Conservation (phyloP, 163 green algal genomes). For the Smithsoniella earleae region DNA sequence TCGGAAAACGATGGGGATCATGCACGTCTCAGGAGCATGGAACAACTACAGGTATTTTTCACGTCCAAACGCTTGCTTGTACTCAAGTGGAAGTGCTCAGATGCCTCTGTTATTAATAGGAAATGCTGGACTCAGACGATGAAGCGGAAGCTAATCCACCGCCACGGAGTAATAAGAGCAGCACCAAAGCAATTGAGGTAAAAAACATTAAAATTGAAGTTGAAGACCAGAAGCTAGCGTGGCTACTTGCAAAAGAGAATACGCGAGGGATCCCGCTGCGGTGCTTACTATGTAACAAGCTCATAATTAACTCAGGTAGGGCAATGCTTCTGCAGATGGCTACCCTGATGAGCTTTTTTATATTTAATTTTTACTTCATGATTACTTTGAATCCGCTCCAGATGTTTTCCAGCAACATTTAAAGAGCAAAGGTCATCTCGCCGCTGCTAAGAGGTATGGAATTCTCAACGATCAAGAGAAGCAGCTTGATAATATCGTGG, state of each 20-base stretch:
- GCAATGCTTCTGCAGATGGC: background rate
- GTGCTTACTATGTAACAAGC: slow-evolving; percentile 27
- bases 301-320: slow-evolving; percentile 1
- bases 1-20: background rate
- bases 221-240: slow-evolving; percentile 14
- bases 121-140: slow-evolving; percentile 27
- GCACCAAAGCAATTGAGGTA: background rate
- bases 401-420: slow-evolving; percentile 10
- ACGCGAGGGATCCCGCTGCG: background rate
- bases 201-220: background rate
- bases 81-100: background rate
- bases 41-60: slow-evolving; percentile 2
- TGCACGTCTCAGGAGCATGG: background rate
- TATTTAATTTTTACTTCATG: no score
- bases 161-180: background rate
- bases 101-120: background rate
- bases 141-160: slow-evolving; percentile 1
- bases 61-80: background rate
- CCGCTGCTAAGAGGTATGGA: background rate
- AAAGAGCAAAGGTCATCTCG: slow-evolving; percentile 14
- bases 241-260: background rate
- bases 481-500: slow-evolving; percentile 19
- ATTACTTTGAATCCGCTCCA: background rate
- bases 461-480: background rate
- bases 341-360: background rate